Base-by-base conservation (phyloP, 2,329 filamentous ascomycete genomes). In the Fusarium devonianum region DNA sequence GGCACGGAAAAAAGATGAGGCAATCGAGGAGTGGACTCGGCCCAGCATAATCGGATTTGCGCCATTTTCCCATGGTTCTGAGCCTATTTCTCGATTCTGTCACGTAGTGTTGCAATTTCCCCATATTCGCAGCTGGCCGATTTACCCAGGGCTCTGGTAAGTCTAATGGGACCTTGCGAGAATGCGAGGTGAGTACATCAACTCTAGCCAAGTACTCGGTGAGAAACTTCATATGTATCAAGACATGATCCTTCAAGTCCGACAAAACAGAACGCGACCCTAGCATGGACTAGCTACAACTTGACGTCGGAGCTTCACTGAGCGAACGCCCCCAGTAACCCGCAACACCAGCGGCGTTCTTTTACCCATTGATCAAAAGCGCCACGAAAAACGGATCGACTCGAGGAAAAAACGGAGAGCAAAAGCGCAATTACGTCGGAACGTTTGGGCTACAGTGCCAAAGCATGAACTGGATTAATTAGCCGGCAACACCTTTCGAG, bases 1-100 rank as follows among this genome's bases (percentile, higher is more conserved):
- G 41, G 23, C 29, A 32, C 14, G 5, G 16, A 14, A 8, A 55
- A 29, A n/a, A 38, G 19, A 59, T 58, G 46, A 52, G 47, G 36
- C 42, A 56, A 43, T 53, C 19, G 19, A 12, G n/a, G 26, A 37
- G 48, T 36, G 14, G 35, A 19, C 34, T 39, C 13, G 50, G 19
- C 8, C 48, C 34, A 33, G 17, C 21, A 30, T 19, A 10, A 62
- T 61, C 51, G 58, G 40, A 61, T 59, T 59, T 30, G 55, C 52
- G 19, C 25, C 10, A n/a, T 18, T 49, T 60, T 49, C 52, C 58
- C 58, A 62, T 62, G 30, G 42, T 12, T 19, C 14, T 14, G 40
- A 39, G 33, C 39, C 41, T 39, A 60, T 34, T 52, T 21, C 29
- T 39, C 56, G 45, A 49, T 54, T 45, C 40, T 36, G 34, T n/a